Evolutionary conservation across 2,329 filamentous ascomycete genomes (phyloP), one percentile per base, ranked within the genome.

Genomic region (Zymoseptoria tritici): DNA sequence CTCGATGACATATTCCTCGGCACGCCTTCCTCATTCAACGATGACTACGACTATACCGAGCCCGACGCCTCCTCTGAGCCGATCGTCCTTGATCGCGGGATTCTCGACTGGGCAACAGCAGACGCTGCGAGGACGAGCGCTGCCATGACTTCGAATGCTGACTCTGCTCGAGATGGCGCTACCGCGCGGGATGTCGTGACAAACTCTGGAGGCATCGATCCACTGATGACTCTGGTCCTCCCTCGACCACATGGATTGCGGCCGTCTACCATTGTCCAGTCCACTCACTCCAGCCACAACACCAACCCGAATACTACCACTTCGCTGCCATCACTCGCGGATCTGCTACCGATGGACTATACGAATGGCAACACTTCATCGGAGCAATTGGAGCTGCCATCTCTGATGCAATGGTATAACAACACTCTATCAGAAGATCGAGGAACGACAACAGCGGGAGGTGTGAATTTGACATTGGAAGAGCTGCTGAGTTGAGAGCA

Each of bases 21-120:
- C 29, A 59, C 62, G 1, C 60, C 61, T 5, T 67, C 67, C 36
- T 61, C 57, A 16, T 56, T 55, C 42, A 63, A 65, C 16, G 64
- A 65, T 16, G 64, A 70, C 31, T 62, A 57, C 26, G 55, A 54
- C 36, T 62, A 65, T 9, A 64, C 64, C n/a, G 64, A 70, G 26
- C 66, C 67, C 9, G 62, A 63, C 31, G 59, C 59, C 26, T 64
- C 65, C 5, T 58, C 55, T n/a, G 70, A 67, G 29, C 70, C 62
- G 2, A 70, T 73, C 24, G 68, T 68, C 2, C 66, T 74, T 13
- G 72, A 74, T 56, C 67, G 72, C 19, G 67, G 68, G 22, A 74
- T 74, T 49, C 59, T 74, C 21, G 71, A 73, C 54, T 74, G 70
- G 70, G 69, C 67, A 9, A 46, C 57, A 16, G 22, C 24, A 9